A percentile compares a stretch with the other conserved stretches of the same genome.
Evolutionary conservation across 768 basidiomycete genomes (phyloP).

Genomic region (Kwoniella mangroviensis): DNA sequence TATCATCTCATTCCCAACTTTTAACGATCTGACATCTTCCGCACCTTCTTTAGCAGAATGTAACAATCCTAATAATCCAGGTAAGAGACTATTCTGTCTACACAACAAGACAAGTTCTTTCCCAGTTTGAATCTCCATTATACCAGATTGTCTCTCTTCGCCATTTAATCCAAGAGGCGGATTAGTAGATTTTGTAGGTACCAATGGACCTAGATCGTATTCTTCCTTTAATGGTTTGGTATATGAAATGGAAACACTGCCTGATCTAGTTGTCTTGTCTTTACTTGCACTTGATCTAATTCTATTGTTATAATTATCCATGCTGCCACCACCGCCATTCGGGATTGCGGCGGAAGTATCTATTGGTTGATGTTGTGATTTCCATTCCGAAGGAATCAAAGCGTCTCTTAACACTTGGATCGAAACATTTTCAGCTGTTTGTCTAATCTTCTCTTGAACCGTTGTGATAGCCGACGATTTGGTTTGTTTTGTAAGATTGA

Average conservation of each 20-base stretch:
- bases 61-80: conserved; percentile 68
- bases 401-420: conserved; percentile 85
- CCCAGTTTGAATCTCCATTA: conserved; percentile 73
- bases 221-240: conserved; percentile 41
- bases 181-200: conserved; percentile 9
- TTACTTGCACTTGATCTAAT: conserved; percentile 40
- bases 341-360: neutral
- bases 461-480: conserved; percentile 8
- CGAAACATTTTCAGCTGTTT: conserved; percentile 74
- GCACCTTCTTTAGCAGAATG: conserved; percentile 35
- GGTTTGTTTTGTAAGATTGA: conserved; percentile 18
- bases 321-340: neutral
- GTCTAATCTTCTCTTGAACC: conserved; percentile 59
- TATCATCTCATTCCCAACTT: neutral
- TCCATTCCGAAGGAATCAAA: conserved; percentile 62
- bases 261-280: conserved; percentile 28
- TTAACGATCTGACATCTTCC: neutral
- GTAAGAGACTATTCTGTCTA: conserved; percentile 85
- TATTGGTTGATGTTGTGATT: neutral
- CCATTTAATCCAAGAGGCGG: neutral
- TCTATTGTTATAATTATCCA: neutral
- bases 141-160: conserved; percentile 66
- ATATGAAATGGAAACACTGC: conserved; percentile 39
- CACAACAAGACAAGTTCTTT: conserved; percentile 82
- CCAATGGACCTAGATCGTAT: conserved; percentile 19